Conservation (phyloP, 768 basidiomycete species). For the Podaxis mareebaensis region DNA sequence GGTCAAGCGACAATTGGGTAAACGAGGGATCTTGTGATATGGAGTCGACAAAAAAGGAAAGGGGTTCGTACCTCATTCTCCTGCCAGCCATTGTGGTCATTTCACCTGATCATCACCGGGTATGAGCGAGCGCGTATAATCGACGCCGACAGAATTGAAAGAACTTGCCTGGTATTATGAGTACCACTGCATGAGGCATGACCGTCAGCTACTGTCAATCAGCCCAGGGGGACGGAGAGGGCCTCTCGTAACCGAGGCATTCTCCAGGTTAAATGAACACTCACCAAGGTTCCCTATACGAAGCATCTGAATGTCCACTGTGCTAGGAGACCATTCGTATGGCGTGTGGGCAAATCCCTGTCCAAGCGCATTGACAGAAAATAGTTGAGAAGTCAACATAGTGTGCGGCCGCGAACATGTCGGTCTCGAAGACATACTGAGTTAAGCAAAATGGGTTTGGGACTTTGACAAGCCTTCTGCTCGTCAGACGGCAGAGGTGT, state of each 20-base stretch:
- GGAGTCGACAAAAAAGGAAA: slow-evolving; percentile 15
- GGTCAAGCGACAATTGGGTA: background rate
- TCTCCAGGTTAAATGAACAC: slow-evolving; percentile 21
- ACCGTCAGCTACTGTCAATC: slow-evolving; percentile 6
- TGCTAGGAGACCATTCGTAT: slow-evolving; percentile 74
- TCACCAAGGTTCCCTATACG: slow-evolving; percentile 69
- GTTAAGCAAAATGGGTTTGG: slow-evolving; percentile 80
- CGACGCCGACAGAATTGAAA: background rate
- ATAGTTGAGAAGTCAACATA: slow-evolving; percentile 18
- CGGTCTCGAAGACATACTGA: slow-evolving; percentile 43
- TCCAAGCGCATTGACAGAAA: slow-evolving; percentile 18
- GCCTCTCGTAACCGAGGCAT: background rate
- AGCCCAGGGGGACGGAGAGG: background rate
- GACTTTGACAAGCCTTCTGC: slow-evolving; percentile 70
- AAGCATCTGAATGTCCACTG: slow-evolving; percentile 76
- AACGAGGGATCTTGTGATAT: slow-evolving; percentile 1
- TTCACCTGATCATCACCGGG: slow-evolving; percentile 45
- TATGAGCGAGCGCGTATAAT: background rate
- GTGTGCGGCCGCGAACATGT: slow-evolving; percentile 3
- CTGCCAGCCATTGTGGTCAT: slow-evolving; percentile 83
- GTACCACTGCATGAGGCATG: slow-evolving; percentile 46
- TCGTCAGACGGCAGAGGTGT: slow-evolving; percentile 64
- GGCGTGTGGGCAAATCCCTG: slow-evolving; percentile 65
- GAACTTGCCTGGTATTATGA: slow-evolving; percentile 63
- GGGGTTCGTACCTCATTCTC: slow-evolving; percentile 56